Percentiles rank a stretch among this genome's conserved stretches.
These are phyloP conservation scores for Pueraria montana DNA, from an alignment of 306 rosid genomes.

Conservation along the genomic window DNA sequence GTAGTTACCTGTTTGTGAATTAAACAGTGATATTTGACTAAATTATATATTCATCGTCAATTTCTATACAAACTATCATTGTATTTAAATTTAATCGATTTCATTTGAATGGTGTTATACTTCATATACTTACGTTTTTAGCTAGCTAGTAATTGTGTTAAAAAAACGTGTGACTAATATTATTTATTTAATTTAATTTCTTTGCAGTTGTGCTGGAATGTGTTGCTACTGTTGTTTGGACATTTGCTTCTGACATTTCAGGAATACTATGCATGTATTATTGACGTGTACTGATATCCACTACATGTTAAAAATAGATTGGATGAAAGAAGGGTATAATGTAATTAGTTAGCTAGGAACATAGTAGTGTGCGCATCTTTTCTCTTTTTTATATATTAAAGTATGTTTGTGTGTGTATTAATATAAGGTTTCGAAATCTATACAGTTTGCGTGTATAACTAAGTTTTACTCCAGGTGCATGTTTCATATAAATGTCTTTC, in stretches of 20 bases:
- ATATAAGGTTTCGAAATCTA: not conserved
- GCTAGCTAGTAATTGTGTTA: not conserved
- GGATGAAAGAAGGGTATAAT: not conserved
- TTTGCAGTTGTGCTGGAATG: conserved; percentile 59
- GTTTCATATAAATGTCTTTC: too few species aligned
- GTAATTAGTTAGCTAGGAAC: not conserved
- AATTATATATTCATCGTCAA: not conserved
- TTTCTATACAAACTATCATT: too few species aligned
- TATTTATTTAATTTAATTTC: not conserved
- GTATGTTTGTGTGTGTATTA: not conserved
- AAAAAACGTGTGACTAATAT: not conserved
- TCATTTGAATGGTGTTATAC: too few species aligned
- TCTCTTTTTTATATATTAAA: not conserved
- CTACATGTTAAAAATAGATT: not conserved
- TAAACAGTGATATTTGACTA: not conserved
- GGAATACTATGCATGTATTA: not conserved
- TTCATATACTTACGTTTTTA: not conserved
- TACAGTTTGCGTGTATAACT: too few species aligned
- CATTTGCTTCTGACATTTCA: conserved; percentile 56
- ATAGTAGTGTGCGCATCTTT: not conserved
- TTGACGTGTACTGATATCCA: not conserved
- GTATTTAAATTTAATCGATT: too few species aligned
- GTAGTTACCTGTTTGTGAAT: not conserved
- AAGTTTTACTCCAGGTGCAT: too few species aligned
- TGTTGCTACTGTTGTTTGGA: conserved; percentile 66